These are phyloP conservation scores for Pilasporangium apinafurcum DNA, from an alignment of 352 stramenopile species.

Conservation along the genomic window DNA sequence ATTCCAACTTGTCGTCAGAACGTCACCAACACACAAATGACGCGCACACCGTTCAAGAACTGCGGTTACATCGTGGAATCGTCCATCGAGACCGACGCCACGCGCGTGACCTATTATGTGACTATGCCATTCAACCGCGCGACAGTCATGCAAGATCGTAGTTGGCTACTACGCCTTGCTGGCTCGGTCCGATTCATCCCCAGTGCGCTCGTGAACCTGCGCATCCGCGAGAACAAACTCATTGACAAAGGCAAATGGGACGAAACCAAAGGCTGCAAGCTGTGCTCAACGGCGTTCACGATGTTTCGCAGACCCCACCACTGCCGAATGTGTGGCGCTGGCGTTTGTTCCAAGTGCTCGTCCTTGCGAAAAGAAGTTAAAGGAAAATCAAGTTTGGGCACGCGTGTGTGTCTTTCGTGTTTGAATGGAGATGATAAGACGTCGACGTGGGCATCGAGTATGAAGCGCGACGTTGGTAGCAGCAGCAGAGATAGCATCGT, in stretches of 20 bases:
- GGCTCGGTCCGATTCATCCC: slow-evolving; percentile 46
- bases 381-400: slow-evolving; percentile 13
- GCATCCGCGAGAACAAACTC: slow-evolving; percentile 57
- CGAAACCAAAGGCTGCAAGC: slow-evolving; percentile 43
- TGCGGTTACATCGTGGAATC: slow-evolving; percentile 77
- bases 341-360: slow-evolving; percentile 78
- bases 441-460: slow-evolving; percentile 26
- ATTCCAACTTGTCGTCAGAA: slow-evolving; percentile 43
- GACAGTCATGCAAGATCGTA: slow-evolving; percentile 32
- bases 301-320: slow-evolving; percentile 71
- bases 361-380: slow-evolving; percentile 38
- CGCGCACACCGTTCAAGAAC: slow-evolving; percentile 37
- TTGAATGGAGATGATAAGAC: slow-evolving; percentile 52
- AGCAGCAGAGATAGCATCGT: slow-evolving; percentile 20
- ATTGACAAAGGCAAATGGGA: slow-evolving; percentile 54
- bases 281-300: slow-evolving; percentile 61
- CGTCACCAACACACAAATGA: slow-evolving; percentile 39
- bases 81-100: slow-evolving; percentile 49
- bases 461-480: slow-evolving; percentile 28
- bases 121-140: slow-evolving; percentile 27
- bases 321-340: slow-evolving; percentile 65
- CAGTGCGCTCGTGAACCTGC: slow-evolving; percentile 65
- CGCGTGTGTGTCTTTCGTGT: slow-evolving; percentile 66
- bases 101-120: slow-evolving; percentile 74
- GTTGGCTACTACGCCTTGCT: slow-evolving; percentile 56